These are phyloP conservation scores for Diaporthe vaccinii DNA, from an alignment of 2,329 filamentous ascomycete genomes.

Conservation along the genomic window DNA sequence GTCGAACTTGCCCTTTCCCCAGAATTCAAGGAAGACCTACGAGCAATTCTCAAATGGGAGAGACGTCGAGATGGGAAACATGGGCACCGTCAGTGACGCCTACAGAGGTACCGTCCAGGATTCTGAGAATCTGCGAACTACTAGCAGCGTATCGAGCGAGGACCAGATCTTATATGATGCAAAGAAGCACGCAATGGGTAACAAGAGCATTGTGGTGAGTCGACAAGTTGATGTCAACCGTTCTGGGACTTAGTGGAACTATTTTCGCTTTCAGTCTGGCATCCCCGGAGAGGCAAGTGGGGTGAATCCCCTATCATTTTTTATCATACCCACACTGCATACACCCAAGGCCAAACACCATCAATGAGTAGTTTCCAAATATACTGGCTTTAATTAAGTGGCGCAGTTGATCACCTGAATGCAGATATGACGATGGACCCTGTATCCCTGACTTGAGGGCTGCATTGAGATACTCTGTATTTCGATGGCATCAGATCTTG, in stretches of 20 bases:
- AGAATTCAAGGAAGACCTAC: slow-evolving; percentile 36
- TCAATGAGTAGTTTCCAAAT: not conserved
- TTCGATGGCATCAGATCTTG: not conserved
- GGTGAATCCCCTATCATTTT: not conserved
- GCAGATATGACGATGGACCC: not conserved
- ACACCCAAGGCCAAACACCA: not conserved
- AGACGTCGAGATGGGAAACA: slow-evolving; percentile 37
- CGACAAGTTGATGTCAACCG: slow-evolving; percentile 36
- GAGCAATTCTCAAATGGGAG: slow-evolving; percentile 28
- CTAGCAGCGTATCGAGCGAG: slow-evolving; percentile 29
- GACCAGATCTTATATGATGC: slow-evolving; percentile 35
- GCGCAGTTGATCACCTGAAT: not conserved
- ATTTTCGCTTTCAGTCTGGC: not conserved
- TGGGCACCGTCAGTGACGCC: slow-evolving; percentile 36
- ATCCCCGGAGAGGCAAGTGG: not conserved
- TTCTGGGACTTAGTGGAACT: not conserved
- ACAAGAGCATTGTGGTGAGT: slow-evolving; percentile 35
- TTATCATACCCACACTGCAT: not conserved
- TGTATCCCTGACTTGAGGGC: not conserved
- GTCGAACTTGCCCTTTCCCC: slow-evolving; percentile 26
- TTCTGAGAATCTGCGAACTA: not conserved
- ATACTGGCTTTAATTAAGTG: not conserved
- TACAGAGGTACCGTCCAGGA: slow-evolving; percentile 25
- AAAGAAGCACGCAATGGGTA: slow-evolving; percentile 1
- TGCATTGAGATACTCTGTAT: not conserved